Percentiles rank a stretch among this genome's conserved stretches.
phyloP scores from a whole-genome alignment of 2,329 filamentous ascomycete species.

The Thelonectria olida region DNA sequence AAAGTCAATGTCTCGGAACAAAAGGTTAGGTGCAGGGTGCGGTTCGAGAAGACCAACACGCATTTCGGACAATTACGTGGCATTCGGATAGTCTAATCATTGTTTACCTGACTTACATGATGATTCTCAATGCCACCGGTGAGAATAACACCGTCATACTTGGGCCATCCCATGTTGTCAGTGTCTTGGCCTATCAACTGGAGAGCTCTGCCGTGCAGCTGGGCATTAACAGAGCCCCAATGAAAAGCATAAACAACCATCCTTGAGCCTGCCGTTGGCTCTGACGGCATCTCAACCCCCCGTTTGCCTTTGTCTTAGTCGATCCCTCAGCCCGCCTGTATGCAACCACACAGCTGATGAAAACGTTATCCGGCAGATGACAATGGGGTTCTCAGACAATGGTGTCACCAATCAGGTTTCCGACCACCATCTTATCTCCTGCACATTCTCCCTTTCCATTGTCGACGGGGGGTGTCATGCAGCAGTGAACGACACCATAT shows the following conservation, averaged over 20 bases:
- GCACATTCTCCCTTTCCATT: background rate
- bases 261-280: background rate
- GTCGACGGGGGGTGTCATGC: background rate
- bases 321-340: background rate
- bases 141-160: no score
- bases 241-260: slow-evolving; percentile 5
- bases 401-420: background rate
- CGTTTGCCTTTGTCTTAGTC: slow-evolving; percentile 5
- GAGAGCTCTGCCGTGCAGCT: background rate
- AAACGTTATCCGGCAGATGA: slow-evolving; percentile 6
- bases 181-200: background rate
- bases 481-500: slow-evolving; percentile 3
- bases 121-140: background rate
- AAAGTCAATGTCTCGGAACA: no score
- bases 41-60: background rate
- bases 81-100: background rate
- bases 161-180: background rate
- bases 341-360: slow-evolving; percentile 8
- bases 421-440: slow-evolving; percentile 7
- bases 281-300: slow-evolving; percentile 3
- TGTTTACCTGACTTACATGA: background rate
- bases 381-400: background rate
- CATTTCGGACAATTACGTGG: background rate
- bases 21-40: background rate
- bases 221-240: slow-evolving; percentile 1